A percentile compares a stretch with the other conserved stretches of the same genome.
Conservation (phyloP, 2,329 filamentous ascomycete species). For the Penicillium glabrum region DNA sequence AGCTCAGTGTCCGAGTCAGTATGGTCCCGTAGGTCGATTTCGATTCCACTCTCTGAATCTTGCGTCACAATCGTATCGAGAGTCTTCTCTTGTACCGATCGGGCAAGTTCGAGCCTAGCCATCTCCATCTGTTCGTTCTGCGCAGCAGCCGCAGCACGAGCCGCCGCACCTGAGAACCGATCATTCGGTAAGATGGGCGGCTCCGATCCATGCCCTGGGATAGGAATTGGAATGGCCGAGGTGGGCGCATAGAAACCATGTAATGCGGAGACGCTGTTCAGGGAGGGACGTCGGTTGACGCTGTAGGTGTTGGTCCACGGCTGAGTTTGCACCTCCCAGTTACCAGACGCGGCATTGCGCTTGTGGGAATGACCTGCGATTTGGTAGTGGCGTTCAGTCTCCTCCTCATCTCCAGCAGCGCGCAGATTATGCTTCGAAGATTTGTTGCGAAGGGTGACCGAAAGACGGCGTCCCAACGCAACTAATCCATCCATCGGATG, state of each 20-base stretch:
- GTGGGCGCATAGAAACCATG: constrained; percentile 35
- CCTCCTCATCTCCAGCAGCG: constrained; percentile 8
- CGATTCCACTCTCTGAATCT: constrained; percentile 53
- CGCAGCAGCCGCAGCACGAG: constrained; percentile 50
- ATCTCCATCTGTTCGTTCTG: constrained; percentile 42
- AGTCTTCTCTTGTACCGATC: constrained; percentile 28
- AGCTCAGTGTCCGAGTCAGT: constrained; percentile 37
- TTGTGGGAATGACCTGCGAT: constrained; percentile 18
- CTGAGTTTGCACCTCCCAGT: constrained; percentile 25
- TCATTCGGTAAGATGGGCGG: constrained; percentile 43
- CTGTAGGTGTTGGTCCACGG: constrained; percentile 29
- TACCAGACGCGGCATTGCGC: constrained; percentile 21
- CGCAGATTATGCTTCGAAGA: constrained; percentile 30
- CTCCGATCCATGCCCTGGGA: constrained; percentile 38
- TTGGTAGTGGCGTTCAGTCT: constrained; percentile 19
- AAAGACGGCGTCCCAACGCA: constrained; percentile 42
- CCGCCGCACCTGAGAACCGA: constrained; percentile 44
- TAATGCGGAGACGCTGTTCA: constrained; percentile 36
- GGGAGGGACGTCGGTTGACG: constrained; percentile 37
- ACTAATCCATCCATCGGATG: constrained; percentile 44
- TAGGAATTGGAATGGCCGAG: constrained; percentile 28
- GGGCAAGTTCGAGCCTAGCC: constrained; percentile 24
- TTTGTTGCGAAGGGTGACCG: constrained; percentile 41
- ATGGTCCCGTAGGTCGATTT: constrained; percentile 43
- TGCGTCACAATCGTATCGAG: constrained; percentile 32